Evolutionary conservation across 345 rosid genomes (phyloP), one percentile per base, ranked within the genome.

Genomic region (Pistacia integerrima): DNA sequence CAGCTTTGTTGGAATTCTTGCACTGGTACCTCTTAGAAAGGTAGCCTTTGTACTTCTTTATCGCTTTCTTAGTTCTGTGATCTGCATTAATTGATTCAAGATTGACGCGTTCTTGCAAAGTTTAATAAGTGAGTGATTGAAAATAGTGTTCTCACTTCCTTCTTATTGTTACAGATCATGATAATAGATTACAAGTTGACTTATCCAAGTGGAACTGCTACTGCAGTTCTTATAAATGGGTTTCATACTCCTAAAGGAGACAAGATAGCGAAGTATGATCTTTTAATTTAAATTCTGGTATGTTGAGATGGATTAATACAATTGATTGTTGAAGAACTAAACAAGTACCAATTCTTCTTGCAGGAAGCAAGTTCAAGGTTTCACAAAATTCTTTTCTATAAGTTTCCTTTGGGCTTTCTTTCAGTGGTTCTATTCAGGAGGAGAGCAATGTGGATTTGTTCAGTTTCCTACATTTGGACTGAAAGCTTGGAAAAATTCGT

Each of bases 181-280:
- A 89, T 94, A 56, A 79, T 94, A 48, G 98, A 94, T 75, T 94
- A 93, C 81, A 90, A 90, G 71, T 73, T 94, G 62, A 74, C 85
- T 6, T 94, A 91, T 86, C 98, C 97, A 12, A 93, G 97, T 83
- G 97, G 97, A 82, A 91, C 98, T 28, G 98, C 98, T 60, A 91
- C 97, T 7, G 97, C 98, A 18, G 88, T 88, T 80, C 91, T 94
- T 59, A 94, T 94, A 17, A 93, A 93, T 64, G 97, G 97, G 6
- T 94, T 94, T 77, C 98, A 94, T 72, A 84, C 97, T 71, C 86
- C 91, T 33, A 87, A 86, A 81, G 93, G 98, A 82, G 84, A 90
- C 70, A 82, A 82, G 69, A 84, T 77, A 46, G 98, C 97, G 14
- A 90, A 89, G 98, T 94, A 93, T 25, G 85, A 69, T 48, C 49